phyloP scores from a whole-genome alignment of 192 early-diverging fungal species.

The Jimgerdemannia flammicorona region DNA sequence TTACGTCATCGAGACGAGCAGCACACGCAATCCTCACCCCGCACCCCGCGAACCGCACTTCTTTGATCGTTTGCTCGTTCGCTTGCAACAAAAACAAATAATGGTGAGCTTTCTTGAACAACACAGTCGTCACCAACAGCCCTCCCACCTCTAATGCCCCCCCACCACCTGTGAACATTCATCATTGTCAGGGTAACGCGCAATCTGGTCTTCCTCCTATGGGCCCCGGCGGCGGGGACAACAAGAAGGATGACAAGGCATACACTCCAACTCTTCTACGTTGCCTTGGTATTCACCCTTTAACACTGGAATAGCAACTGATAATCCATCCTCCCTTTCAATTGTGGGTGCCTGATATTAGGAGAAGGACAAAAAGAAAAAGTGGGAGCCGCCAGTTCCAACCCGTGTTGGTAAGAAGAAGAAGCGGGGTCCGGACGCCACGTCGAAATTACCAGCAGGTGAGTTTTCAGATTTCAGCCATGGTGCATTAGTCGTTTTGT shows the following conservation, averaged over 20 bases:
- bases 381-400: constrained; percentile 98
- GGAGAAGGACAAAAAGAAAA: constrained; percentile 86
- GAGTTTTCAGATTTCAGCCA: constrained; percentile 5
- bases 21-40: too few species aligned
- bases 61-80: too few species aligned
- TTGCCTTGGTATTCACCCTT: not conserved
- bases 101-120: too few species aligned
- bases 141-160: not conserved
- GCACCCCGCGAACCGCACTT: too few species aligned
- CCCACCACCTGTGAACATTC: not conserved
- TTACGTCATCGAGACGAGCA: too few species aligned
- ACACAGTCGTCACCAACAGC: too few species aligned
- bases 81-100: too few species aligned
- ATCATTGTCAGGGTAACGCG: constrained; percentile 68
- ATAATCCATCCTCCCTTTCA: not conserved
- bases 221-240: constrained; percentile 59
- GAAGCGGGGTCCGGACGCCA: constrained; percentile 88
- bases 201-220: constrained; percentile 69
- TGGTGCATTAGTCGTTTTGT: not conserved
- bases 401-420: constrained; percentile 99
- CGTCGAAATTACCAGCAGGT: constrained; percentile 90
- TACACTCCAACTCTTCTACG: not conserved
- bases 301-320: not conserved
- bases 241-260: constrained; percentile 60
- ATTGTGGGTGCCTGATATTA: constrained; percentile 14